Conservation (phyloP, 2,329 filamentous ascomycete genomes). For the Diaporthe sp. region DNA sequence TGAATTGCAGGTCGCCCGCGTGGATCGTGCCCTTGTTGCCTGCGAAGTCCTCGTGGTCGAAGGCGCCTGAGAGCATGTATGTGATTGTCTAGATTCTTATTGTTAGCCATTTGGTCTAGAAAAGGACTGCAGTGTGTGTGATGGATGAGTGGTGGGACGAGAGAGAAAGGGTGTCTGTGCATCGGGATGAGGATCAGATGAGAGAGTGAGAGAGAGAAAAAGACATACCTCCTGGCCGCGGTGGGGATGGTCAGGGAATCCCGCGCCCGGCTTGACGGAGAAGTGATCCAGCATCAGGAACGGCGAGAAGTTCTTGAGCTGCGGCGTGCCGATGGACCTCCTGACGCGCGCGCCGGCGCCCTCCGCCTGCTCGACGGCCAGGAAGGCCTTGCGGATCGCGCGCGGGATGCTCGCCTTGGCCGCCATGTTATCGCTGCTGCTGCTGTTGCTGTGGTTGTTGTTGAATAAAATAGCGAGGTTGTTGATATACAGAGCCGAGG, state of each 20-base stretch:
- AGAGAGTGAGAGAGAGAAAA: background rate
- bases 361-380: slow-evolving; percentile 87
- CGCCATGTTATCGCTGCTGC: slow-evolving; percentile 35
- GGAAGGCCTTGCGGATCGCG: slow-evolving; percentile 83
- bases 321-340: slow-evolving; percentile 85
- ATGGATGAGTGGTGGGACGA: background rate
- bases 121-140: background rate
- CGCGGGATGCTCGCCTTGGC: slow-evolving; percentile 75
- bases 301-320: slow-evolving; percentile 86
- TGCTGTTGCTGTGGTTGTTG: slow-evolving; percentile 34
- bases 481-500: slow-evolving; percentile 38
- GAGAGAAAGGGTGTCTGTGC: background rate
- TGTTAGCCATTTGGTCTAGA: slow-evolving; percentile 58
- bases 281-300: slow-evolving; percentile 99
- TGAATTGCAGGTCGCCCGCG: slow-evolving; percentile 94
- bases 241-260: slow-evolving; percentile 84
- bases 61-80: slow-evolving; percentile 85
- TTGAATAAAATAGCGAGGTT: background rate
- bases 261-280: slow-evolving; percentile 79
- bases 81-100: slow-evolving; percentile 91
- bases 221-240: slow-evolving; percentile 42
- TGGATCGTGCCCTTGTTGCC: slow-evolving; percentile 86
- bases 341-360: slow-evolving; percentile 89
- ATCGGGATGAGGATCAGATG: background rate
- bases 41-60: slow-evolving; percentile 94